These are phyloP conservation scores for Wickerhamiella azymoides DNA, from an alignment of 805 yeast species.

Conservation along the genomic window DNA sequence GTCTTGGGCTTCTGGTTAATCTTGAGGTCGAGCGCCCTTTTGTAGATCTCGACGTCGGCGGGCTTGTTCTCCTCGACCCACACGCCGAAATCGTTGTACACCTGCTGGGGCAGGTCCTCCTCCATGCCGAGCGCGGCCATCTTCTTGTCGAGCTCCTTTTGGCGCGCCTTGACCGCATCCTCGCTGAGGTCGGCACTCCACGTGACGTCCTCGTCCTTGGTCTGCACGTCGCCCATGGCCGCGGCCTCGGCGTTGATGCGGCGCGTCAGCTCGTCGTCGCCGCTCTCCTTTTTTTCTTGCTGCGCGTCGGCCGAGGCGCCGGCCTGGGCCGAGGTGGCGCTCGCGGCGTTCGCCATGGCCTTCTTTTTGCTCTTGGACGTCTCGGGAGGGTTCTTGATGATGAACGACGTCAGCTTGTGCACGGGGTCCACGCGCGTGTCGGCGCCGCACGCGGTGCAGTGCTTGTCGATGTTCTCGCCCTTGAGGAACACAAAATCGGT, in stretches of 20 bases:
- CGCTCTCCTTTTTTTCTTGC: slow-evolving; percentile 30
- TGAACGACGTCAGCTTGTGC: slow-evolving; percentile 75
- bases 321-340: slow-evolving; percentile 18
- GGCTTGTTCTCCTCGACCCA: slow-evolving; percentile 62
- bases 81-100: slow-evolving; percentile 69
- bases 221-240: slow-evolving; percentile 40
- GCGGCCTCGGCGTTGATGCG: slow-evolving; percentile 79
- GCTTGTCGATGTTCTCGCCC: slow-evolving; percentile 64
- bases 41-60: slow-evolving; percentile 87
- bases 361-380: slow-evolving; percentile 36
- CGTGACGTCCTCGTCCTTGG: slow-evolving; percentile 51
- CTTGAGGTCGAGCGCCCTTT: slow-evolving; percentile 70
- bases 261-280: slow-evolving; percentile 62
- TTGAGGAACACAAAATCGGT: slow-evolving; percentile 76
- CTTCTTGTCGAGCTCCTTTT: slow-evolving; percentile 59
- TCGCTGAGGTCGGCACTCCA: slow-evolving; percentile 97
- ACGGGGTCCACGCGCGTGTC: slow-evolving; percentile 71
- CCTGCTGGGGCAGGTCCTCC: slow-evolving; percentile 31
- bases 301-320: slow-evolving; percentile 22
- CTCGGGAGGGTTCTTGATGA: slow-evolving; percentile 72
- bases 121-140: slow-evolving; percentile 25
- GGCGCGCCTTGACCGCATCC: slow-evolving; percentile 90
- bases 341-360: slow-evolving; percentile 73
- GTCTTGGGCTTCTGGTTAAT: slow-evolving; percentile 60
- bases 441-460: slow-evolving; percentile 97